Conservation (phyloP, 805 yeast genomes). For the Komagataella kurtzmanii region DNA sequence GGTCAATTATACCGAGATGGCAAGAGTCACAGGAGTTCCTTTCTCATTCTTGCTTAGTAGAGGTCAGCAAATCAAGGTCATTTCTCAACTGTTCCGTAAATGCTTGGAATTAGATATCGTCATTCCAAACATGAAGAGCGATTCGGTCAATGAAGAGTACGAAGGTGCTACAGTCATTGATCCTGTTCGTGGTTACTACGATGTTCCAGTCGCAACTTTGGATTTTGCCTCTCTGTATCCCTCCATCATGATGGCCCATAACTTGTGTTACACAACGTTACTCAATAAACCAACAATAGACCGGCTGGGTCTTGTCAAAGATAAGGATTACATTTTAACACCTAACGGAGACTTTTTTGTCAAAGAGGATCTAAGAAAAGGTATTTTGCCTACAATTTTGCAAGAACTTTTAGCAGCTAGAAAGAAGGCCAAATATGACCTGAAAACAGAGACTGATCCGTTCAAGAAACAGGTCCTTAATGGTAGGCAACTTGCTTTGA, state of each 20-base stretch:
- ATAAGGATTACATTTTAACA: constrained; percentile 68
- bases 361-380: constrained; percentile 53
- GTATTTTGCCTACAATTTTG: constrained; percentile 84
- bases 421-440: constrained; percentile 81
- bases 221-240: constrained; percentile 98
- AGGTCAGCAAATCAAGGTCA: constrained; percentile 97
- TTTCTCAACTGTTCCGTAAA: constrained; percentile 88
- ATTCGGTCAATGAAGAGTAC: constrained; percentile 80
- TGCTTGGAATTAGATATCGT: constrained; percentile 79
- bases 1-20: constrained; percentile 97
- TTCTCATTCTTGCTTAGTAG: constrained; percentile 77
- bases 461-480: constrained; percentile 87
- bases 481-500: constrained; percentile 94
- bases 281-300: constrained; percentile 57
- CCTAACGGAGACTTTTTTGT: constrained; percentile 93
- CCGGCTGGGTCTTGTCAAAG: constrained; percentile 47
- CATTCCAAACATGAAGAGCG: constrained; percentile 78
- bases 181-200: constrained; percentile 90
- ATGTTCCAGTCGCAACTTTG: constrained; percentile 92
- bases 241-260: constrained; percentile 98
- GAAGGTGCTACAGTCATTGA: constrained; percentile 99
- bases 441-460: constrained; percentile 89
- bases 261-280: constrained; percentile 87
- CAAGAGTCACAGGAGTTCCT: constrained; percentile 98
- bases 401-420: constrained; percentile 84